phyloP scores from a whole-genome alignment of 257 asterid genomes.

The Salvia miltiorrhiza region DNA sequence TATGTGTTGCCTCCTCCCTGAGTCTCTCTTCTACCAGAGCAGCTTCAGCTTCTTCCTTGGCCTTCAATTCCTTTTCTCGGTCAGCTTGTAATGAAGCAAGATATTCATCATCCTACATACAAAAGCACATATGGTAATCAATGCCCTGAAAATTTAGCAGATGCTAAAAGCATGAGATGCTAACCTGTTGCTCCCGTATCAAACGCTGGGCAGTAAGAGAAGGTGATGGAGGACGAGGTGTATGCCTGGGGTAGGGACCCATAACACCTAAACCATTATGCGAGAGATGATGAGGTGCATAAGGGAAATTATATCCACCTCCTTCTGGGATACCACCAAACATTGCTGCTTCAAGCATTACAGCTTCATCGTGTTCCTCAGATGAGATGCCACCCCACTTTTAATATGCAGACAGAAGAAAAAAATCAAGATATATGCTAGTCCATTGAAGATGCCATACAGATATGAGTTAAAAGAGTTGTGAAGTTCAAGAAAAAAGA shows the following conservation, averaged over 20 bases:
- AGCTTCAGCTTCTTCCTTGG: conserved; percentile 95
- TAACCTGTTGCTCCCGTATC: conserved; percentile 93
- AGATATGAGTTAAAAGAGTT: background rate
- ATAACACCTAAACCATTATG: conserved; percentile 54
- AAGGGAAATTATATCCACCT: conserved; percentile 56
- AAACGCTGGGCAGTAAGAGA: conserved; percentile 89
- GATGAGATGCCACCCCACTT: conserved; percentile 99
- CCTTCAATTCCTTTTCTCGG: conserved; percentile 93
- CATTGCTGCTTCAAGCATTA: conserved; percentile 99
- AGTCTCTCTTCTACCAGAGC: conserved; percentile 70
- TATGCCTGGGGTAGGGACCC: conserved; percentile 46
- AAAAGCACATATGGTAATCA: conserved; percentile 17
- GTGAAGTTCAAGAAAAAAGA: conserved; percentile 7
- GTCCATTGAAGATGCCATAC: conserved; percentile 1
- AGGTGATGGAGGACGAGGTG: conserved; percentile 91
- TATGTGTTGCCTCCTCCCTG: conserved; percentile 68
- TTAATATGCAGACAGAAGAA: conserved; percentile 19
- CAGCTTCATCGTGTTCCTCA: conserved; percentile 97
- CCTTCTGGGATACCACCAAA: conserved; percentile 94
- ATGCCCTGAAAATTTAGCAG: conserved; percentile 11
- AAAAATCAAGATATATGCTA: background rate
- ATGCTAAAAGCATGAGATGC: conserved; percentile 12
- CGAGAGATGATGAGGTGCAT: conserved; percentile 57
- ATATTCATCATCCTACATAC: conserved; percentile 83
- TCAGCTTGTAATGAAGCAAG: conserved; percentile 97